A percentile compares a stretch with the other conserved stretches of the same genome.
Evolutionary conservation across 1,139 yeast species (phyloP).

Genomic region (Scheffersomyces cryptocercus): DNA sequence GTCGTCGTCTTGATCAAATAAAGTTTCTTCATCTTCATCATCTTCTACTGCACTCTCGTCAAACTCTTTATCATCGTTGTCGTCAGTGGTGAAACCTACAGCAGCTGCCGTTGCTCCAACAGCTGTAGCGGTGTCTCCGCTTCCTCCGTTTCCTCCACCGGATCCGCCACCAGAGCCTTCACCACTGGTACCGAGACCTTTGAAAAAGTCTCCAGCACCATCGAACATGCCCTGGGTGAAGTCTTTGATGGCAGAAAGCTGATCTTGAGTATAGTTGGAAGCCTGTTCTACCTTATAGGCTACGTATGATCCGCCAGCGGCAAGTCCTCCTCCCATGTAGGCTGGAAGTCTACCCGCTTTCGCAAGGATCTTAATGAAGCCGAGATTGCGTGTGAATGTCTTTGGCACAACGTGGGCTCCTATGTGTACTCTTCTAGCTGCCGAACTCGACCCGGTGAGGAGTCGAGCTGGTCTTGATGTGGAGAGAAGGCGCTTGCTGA

Average conservation of each 20-base stretch:
- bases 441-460: too few relatives aligned
- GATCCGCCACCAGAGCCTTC: constrained; percentile 19
- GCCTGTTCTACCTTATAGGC: constrained; percentile 93
- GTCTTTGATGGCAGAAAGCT: constrained; percentile 61
- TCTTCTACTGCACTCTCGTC: constrained; percentile 14
- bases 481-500: too few relatives aligned
- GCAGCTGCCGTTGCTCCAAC: constrained; percentile 51
- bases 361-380: constrained; percentile 51
- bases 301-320: constrained; percentile 92
- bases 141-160: constrained; percentile 30
- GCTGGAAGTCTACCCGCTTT: constrained; percentile 64
- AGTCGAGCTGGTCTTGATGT: too few relatives aligned
- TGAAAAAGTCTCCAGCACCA: constrained; percentile 45
- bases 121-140: constrained; percentile 40
- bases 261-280: constrained; percentile 66
- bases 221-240: constrained; percentile 49
- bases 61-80: constrained; percentile 15
- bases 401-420: neutral
- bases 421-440: too few relatives aligned
- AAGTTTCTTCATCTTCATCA: constrained; percentile 33
- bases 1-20: constrained; percentile 34
- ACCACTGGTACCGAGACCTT: constrained; percentile 16
- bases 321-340: constrained; percentile 84
- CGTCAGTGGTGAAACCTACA: constrained; percentile 41
- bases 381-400: constrained; percentile 27